These are phyloP conservation scores for Camptophora hylomeconis DNA, from an alignment of 2,329 filamentous ascomycete species.

Conservation along the genomic window DNA sequence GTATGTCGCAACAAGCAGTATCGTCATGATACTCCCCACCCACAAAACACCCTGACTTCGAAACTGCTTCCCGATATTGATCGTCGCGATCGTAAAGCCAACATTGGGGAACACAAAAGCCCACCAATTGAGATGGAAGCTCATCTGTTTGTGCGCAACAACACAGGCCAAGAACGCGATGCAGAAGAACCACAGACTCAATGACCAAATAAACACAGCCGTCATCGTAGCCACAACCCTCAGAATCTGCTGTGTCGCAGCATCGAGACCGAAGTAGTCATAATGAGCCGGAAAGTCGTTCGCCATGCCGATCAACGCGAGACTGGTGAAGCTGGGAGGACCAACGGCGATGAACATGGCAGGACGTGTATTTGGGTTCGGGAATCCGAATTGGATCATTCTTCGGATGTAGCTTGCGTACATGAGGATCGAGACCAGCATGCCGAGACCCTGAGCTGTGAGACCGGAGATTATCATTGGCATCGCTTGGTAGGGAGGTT, in stretches of 20 bases:
- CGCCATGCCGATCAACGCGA: constrained; percentile 58
- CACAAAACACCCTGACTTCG: constrained; percentile 40
- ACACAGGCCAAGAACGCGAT: constrained; percentile 34
- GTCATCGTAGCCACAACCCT: constrained; percentile 34
- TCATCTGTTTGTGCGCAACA: constrained; percentile 27
- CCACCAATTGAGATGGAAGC: constrained; percentile 45
- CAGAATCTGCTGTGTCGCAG: constrained; percentile 22
- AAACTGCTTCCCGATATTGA: constrained; percentile 42
- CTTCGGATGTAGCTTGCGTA: constrained; percentile 60
- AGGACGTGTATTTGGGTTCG: constrained; percentile 49
- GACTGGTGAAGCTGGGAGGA: constrained; percentile 56
- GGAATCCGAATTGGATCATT: constrained; percentile 55
- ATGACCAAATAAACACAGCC: constrained; percentile 51
- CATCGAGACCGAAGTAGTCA: constrained; percentile 31
- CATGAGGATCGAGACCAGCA: constrained; percentile 58
- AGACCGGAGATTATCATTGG: constrained; percentile 54
- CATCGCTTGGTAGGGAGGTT: constrained; percentile 43
- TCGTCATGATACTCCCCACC: constrained; percentile 42
- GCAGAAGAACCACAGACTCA: constrained; percentile 46
- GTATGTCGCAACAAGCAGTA: constrained; percentile 43
- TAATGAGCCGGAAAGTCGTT: constrained; percentile 20
- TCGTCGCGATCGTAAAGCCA: constrained; percentile 47
- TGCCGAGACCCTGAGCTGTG: constrained; percentile 57
- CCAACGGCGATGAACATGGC: constrained; percentile 68
- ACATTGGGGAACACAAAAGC: constrained; percentile 55